Evolutionary conservation across 768 basidiomycete species (phyloP).

Genomic region (Lentinula guzmanii): DNA sequence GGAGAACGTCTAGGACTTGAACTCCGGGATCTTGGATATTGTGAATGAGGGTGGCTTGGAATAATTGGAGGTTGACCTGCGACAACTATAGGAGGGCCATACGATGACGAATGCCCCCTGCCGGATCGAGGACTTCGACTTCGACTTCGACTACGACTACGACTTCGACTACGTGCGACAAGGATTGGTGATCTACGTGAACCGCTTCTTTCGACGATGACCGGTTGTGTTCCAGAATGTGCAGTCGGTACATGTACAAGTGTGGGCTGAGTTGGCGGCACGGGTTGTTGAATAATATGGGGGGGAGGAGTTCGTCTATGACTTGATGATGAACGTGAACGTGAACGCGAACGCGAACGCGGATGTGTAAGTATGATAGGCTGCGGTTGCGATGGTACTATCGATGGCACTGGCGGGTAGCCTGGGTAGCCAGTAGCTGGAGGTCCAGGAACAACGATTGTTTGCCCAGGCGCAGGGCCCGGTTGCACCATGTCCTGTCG

Average conservation of each 20-base stretch:
- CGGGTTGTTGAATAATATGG: not conserved
- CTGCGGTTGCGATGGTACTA: not conserved
- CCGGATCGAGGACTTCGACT: slow-evolving; percentile 12
- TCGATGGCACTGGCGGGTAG: not conserved
- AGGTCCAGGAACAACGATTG: not conserved
- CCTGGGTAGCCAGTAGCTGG: not conserved
- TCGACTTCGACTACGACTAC: slow-evolving; percentile 7
- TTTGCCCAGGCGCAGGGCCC: not conserved
- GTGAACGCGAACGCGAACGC: not conserved
- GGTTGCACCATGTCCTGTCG: not conserved
- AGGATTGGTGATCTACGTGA: not conserved
- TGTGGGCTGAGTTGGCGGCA: not conserved
- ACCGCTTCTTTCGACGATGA: not conserved
- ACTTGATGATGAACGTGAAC: not conserved
- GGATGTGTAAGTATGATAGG: not conserved
- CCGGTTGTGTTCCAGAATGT: not conserved
- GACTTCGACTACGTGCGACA: slow-evolving; percentile 11
- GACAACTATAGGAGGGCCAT: not conserved
- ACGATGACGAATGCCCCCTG: not conserved
- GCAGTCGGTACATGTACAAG: not conserved
- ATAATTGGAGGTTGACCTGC: not conserved
- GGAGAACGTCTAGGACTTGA: slow-evolving; percentile 3
- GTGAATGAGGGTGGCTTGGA: not conserved
- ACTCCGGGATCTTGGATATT: not conserved
- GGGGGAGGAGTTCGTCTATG: not conserved